These are phyloP conservation scores for Dactylellina parvicollis DNA, from an alignment of 2,329 filamentous ascomycete genomes.

Conservation along the genomic window DNA sequence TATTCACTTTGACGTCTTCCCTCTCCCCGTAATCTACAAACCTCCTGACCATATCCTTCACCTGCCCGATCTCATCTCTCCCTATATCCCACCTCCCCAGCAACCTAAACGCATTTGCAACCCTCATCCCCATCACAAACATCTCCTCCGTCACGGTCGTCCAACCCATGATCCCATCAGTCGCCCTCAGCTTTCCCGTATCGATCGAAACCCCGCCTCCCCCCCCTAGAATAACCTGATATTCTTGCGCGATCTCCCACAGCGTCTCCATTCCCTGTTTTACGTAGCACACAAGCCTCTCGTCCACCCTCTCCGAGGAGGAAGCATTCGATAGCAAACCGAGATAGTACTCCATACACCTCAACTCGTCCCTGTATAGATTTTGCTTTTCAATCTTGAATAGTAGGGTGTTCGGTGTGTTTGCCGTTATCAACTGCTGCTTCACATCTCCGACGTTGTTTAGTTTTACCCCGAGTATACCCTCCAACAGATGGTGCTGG, in stretches of 20 bases:
- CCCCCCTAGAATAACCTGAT: constrained; percentile 5
- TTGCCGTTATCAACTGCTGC: constrained; percentile 66
- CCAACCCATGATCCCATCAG: constrained; percentile 51
- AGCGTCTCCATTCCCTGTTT: constrained; percentile 27
- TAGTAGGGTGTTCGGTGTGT: constrained; percentile 67
- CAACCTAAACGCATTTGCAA: constrained; percentile 33
- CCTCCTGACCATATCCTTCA: neutral
- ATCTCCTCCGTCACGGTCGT: constrained; percentile 49
- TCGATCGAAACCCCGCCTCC: constrained; percentile 45
- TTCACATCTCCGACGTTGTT: constrained; percentile 62
- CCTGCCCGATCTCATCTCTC: neutral
- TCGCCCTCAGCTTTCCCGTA: constrained; percentile 28
- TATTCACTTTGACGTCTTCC: constrained; percentile 43
- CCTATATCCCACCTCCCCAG: constrained; percentile 9
- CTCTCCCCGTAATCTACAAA: constrained; percentile 43
- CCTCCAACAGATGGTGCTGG: constrained; percentile 25
- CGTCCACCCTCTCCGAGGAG: neutral
- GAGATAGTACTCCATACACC: constrained; percentile 68
- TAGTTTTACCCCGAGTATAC: constrained; percentile 54
- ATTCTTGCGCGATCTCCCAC: constrained; percentile 44
- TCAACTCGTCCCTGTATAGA: constrained; percentile 84
- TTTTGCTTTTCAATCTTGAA: constrained; percentile 94
- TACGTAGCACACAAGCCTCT: constrained; percentile 11
- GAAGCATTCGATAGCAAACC: constrained; percentile 8
- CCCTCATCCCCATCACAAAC: constrained; percentile 41